A percentile compares a stretch with the other conserved stretches of the same genome.
phyloP scores from a whole-genome alignment of 176 grass and related monocot genomes.

The sorghum (Sorghum bicolor) region Sorghum_bicolor_NCBIv3 NC_012873.2:52654001-52654500 shows the following conservation, averaged over 20 bases:
- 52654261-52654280: background rate
- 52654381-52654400: background rate
- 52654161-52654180: too few relatives aligned
- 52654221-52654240: background rate
- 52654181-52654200: too few relatives aligned
- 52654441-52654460: background rate
- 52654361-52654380: background rate
- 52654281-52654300: background rate
- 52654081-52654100: background rate
- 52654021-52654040: background rate
- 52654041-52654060: background rate
- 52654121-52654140: constrained; percentile 9
- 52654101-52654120: background rate
- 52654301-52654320: background rate
- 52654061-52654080: background rate
- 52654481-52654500: background rate
- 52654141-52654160: background rate
- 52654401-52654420: background rate
- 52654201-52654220: background rate
- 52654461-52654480: background rate
- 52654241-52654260: background rate
- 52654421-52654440: background rate
- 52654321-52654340: background rate
- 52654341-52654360: background rate
- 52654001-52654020: background rate